phyloP scores from a whole-genome alignment of 2,329 filamentous ascomycete species.

The Nothophoma quercina region DNA sequence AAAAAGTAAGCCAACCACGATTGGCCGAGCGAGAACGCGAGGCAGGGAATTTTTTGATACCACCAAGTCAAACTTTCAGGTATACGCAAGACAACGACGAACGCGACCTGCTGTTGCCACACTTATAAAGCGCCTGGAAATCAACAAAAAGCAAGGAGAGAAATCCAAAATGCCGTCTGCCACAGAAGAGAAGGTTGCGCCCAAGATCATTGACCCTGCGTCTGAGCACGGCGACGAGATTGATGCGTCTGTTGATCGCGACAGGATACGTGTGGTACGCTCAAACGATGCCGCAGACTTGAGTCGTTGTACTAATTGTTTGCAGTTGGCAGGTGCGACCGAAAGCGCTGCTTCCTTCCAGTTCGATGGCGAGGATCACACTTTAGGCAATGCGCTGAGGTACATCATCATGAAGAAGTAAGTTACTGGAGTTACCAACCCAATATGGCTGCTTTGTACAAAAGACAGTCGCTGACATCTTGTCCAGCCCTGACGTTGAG shows the following conservation, averaged over 20 bases:
- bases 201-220: constrained; percentile 33
- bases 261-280: constrained; percentile 56
- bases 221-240: constrained; percentile 39
- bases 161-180: constrained; percentile 35
- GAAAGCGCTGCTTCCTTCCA: constrained; percentile 94
- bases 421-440: constrained; percentile 31
- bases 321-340: constrained; percentile 79
- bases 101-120: neutral
- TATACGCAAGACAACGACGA: constrained; percentile 1
- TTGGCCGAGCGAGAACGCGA: constrained; percentile 29
- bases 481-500: constrained; percentile 83
- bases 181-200: constrained; percentile 28
- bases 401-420: constrained; percentile 99
- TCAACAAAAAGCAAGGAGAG: constrained; percentile 14
- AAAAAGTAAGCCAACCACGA: constrained; percentile 33
- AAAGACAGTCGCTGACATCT: constrained; percentile 1
- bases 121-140: neutral
- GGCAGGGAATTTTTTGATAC: constrained; percentile 37
- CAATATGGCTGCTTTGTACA: too few species aligned
- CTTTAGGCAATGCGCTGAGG: constrained; percentile 89
- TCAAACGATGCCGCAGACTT: neutral
- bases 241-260: constrained; percentile 48
- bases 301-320: neutral
- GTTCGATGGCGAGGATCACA: constrained; percentile 93
- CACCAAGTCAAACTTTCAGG: constrained; percentile 25